phyloP scores from a whole-genome alignment of 331 rosid genomes.

The Dryas integrifolia region DNA sequence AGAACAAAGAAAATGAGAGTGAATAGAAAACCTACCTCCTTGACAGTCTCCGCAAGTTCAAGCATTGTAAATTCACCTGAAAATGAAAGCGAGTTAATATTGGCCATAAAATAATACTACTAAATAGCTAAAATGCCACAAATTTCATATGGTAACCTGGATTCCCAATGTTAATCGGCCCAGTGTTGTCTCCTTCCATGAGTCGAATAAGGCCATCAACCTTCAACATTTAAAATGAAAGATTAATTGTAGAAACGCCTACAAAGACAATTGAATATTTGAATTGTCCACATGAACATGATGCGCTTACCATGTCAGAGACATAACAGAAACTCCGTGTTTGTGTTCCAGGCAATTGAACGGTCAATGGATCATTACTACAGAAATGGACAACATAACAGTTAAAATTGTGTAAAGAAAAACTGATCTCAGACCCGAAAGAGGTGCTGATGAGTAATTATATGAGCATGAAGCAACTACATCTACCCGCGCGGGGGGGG shows the following conservation, averaged over 20 bases:
- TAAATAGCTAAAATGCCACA: not conserved
- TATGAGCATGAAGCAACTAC: not conserved
- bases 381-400: constrained; percentile 5
- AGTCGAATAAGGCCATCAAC: constrained; percentile 52
- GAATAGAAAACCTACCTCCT: constrained; percentile 34
- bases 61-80: constrained; percentile 55
- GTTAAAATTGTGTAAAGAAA: no score
- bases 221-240: constrained; percentile 16
- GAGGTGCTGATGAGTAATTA: no score
- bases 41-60: constrained; percentile 48
- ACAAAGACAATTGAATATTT: not conserved
- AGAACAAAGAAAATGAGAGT: not conserved
- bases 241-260: not conserved
- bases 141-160: constrained; percentile 31
- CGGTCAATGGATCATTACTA: constrained; percentile 49
- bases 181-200: constrained; percentile 49
- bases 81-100: not conserved
- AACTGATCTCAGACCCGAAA: no score
- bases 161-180: constrained; percentile 52
- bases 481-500: not conserved
- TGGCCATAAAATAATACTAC: not conserved
- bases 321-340: constrained; percentile 53
- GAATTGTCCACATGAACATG: not conserved
- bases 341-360: constrained; percentile 53
- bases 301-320: constrained; percentile 44